phyloP scores from a whole-genome alignment of 1,284 basidiomycete genomes.

The Trichosporon faecale region DNA sequence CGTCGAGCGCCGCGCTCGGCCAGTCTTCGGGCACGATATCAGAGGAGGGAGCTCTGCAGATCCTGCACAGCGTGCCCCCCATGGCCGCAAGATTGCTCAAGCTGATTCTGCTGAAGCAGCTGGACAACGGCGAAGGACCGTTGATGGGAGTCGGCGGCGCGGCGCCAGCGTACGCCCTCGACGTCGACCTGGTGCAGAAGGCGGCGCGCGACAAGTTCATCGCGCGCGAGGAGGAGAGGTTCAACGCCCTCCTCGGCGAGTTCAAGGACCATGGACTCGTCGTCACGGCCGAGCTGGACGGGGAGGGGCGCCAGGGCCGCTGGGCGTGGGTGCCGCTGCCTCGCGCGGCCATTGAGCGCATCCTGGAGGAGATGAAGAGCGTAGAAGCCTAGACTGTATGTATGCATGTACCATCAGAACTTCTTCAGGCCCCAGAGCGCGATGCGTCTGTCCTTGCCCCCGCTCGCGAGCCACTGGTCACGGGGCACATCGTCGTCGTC shows the following conservation, averaged over 20 bases:
- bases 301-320: slow-evolving; percentile 45
- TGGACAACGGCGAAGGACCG: slow-evolving; percentile 55
- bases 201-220: slow-evolving; percentile 66
- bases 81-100: slow-evolving; percentile 77
- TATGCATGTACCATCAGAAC: slow-evolving; percentile 5
- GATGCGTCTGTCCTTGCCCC: slow-evolving; percentile 69
- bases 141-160: slow-evolving; percentile 33
- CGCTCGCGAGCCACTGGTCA: slow-evolving; percentile 65
- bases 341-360: slow-evolving; percentile 58
- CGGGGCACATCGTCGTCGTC: slow-evolving; percentile 51
- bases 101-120: slow-evolving; percentile 64
- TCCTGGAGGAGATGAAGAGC: slow-evolving; percentile 39
- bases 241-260: slow-evolving; percentile 76
- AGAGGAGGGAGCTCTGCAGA: slow-evolving; percentile 76
- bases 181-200: slow-evolving; percentile 46
- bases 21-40: slow-evolving; percentile 57
- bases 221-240: slow-evolving; percentile 76
- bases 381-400: slow-evolving; percentile 25
- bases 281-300: slow-evolving; percentile 54
- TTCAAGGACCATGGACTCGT: slow-evolving; percentile 85
- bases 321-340: slow-evolving; percentile 78
- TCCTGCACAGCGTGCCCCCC: slow-evolving; percentile 77
- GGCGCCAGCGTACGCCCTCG: slow-evolving; percentile 45
- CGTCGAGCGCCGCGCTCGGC: slow-evolving; percentile 27
- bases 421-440: slow-evolving; percentile 69